phyloP scores from a whole-genome alignment of 2,329 filamentous ascomycete genomes.

The Tolypocladium pustulatum region DNA sequence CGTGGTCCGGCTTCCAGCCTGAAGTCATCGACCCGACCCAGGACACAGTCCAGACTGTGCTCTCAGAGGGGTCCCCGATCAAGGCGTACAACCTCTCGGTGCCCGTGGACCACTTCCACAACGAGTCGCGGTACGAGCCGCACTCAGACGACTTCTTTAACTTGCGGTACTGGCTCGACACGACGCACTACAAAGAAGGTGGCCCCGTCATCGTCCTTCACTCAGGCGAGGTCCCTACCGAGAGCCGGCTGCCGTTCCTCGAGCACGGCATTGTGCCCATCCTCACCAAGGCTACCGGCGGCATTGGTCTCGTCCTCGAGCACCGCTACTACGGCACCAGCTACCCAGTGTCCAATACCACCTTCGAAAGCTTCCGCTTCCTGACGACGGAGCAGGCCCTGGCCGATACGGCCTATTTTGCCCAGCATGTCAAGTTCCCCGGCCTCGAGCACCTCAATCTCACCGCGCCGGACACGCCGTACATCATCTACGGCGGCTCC shows the following conservation, averaged over 20 bases:
- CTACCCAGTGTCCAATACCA: slow-evolving; percentile 56
- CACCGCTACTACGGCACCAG: slow-evolving; percentile 81
- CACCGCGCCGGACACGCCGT: slow-evolving; percentile 54
- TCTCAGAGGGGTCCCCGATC: slow-evolving; percentile 2
- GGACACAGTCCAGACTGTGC: background rate
- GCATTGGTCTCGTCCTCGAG: slow-evolving; percentile 72
- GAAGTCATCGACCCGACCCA: background rate
- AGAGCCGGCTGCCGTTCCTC: slow-evolving; percentile 55
- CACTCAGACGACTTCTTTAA: slow-evolving; percentile 59
- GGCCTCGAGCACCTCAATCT: slow-evolving; percentile 59
- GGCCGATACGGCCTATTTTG: slow-evolving; percentile 75
- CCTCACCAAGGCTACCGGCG: slow-evolving; percentile 59
- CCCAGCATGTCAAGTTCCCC: slow-evolving; percentile 57
- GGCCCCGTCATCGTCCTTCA: slow-evolving; percentile 74
- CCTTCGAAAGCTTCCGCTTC: slow-evolving; percentile 63
- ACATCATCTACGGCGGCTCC: slow-evolving; percentile 73
- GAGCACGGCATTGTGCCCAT: slow-evolving; percentile 69
- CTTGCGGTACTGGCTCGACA: slow-evolving; percentile 77
- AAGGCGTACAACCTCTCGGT: slow-evolving; percentile 26
- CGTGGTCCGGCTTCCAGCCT: background rate
- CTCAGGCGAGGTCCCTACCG: slow-evolving; percentile 57
- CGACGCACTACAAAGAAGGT: slow-evolving; percentile 61
- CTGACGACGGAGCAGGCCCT: slow-evolving; percentile 74
- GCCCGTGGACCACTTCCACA: slow-evolving; percentile 73
- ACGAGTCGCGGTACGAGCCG: slow-evolving; percentile 66